Conservation (phyloP, 371 early-diverging fungal species). For the Rozella allomycis region DNA sequence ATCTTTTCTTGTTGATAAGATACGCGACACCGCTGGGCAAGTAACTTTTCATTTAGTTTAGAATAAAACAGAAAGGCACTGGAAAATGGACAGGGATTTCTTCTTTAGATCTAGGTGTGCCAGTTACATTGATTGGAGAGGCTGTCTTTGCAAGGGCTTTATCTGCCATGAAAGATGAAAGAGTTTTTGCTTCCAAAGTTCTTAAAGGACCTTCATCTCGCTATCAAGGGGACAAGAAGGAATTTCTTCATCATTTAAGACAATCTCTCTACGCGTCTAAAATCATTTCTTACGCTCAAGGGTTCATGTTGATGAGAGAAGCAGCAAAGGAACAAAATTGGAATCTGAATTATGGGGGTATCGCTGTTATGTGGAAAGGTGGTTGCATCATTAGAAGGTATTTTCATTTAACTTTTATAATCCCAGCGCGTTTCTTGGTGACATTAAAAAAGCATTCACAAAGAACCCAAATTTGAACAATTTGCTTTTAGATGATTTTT, state of each 20-base stretch:
- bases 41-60: slow-evolving; percentile 7
- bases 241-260: slow-evolving; percentile 48
- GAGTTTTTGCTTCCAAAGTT: slow-evolving; percentile 65
- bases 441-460: slow-evolving; percentile 81
- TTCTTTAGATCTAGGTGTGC: slow-evolving; percentile 76
- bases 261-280: slow-evolving; percentile 88
- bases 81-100: slow-evolving; percentile 95
- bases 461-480: slow-evolving; percentile 61
- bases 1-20: slow-evolving; percentile 68
- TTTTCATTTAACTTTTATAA: slow-evolving; percentile 3
- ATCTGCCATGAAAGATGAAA: slow-evolving; percentile 81
- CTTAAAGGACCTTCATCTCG: slow-evolving; percentile 43
- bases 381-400: slow-evolving; percentile 90
- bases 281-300: slow-evolving; percentile 96
- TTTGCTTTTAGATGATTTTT: slow-evolving; percentile 82
- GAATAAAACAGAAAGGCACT: slow-evolving; percentile 68
- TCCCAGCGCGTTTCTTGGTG: slow-evolving; percentile 58
- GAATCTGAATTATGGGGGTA: slow-evolving; percentile 85
- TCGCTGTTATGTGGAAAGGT: slow-evolving; percentile 96
- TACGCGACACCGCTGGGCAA: slow-evolving; percentile 89
- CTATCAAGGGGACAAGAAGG: slow-evolving; percentile 60
- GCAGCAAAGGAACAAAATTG: slow-evolving; percentile 76
- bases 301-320: slow-evolving; percentile 94
- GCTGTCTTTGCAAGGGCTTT: slow-evolving; percentile 93
- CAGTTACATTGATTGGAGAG: slow-evolving; percentile 89